Conservation (phyloP, 148 eudicot genomes). For the Polygonum maritimum region DNA sequence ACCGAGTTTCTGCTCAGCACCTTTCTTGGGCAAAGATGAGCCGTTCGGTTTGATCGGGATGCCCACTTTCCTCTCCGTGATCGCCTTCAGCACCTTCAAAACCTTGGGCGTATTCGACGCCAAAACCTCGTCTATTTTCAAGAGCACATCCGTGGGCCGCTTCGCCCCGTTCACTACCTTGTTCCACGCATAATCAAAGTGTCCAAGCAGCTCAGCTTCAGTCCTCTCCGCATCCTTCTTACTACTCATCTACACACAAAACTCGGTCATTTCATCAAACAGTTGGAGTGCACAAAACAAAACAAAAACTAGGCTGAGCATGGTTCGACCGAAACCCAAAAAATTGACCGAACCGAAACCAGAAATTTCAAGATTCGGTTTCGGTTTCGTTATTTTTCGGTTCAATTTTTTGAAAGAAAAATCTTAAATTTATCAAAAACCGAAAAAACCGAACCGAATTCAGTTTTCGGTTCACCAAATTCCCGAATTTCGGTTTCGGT, state of each 20-base stretch:
- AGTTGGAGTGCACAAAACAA: not conserved
- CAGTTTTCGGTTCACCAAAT: no score
- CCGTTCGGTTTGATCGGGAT: conserved; percentile 38
- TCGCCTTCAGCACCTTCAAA: conserved; percentile 30
- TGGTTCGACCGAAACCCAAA: no score
- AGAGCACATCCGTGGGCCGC: conserved; percentile 49
- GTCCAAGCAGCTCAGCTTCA: conserved; percentile 58
- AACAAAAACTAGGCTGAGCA: no score
- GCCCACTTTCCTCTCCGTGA: conserved; percentile 45
- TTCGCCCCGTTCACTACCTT: conserved; percentile 62
- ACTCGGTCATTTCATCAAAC: not conserved
- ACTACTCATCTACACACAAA: conserved; percentile 39
- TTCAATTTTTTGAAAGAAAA: no score
- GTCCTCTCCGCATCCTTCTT: conserved; percentile 65
- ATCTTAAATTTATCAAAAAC: no score
- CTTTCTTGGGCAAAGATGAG: conserved; percentile 12
- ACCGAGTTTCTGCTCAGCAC: conserved; percentile 10
- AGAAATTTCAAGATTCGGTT: no score
- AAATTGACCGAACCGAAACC: no score
- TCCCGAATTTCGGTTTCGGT: no score
- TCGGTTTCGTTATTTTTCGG: no score
- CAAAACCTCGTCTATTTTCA: conserved; percentile 31
- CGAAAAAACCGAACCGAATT: no score
- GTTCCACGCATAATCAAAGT: conserved; percentile 93
- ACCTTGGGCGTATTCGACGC: conserved; percentile 21